Percentiles rank a stretch among this genome's conserved stretches.
Conservation (phyloP, 495 filamentous ascomycete species). For the Sabuloglossum arenarium region DNA sequence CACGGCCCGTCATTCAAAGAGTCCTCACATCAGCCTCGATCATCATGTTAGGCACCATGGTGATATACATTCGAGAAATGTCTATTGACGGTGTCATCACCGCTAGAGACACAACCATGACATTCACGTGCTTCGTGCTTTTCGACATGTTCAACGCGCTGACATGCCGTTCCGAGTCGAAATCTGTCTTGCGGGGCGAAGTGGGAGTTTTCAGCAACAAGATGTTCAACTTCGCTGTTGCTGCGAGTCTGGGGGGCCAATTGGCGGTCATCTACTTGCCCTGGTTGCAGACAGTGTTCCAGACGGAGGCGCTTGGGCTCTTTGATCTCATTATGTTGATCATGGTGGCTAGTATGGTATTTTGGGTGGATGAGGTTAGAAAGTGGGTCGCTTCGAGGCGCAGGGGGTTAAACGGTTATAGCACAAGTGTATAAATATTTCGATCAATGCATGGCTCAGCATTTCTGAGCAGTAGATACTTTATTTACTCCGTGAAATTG, state of each 20-base stretch:
- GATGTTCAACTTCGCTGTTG: conserved; percentile 91
- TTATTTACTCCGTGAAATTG: background rate
- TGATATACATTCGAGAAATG: conserved; percentile 85
- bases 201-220: conserved; percentile 62
- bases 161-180: conserved; percentile 77
- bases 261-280: conserved; percentile 83
- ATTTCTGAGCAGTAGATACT: background rate
- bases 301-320: conserved; percentile 67
- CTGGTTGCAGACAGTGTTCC: conserved; percentile 79
- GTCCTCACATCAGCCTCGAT: conserved; percentile 74
- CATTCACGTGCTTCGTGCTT: conserved; percentile 93
- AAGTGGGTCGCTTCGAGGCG: conserved; percentile 36
- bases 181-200: conserved; percentile 73
- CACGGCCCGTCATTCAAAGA: conserved; percentile 53
- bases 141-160: conserved; percentile 99
- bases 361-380: conserved; percentile 82
- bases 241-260: conserved; percentile 65
- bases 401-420: conserved; percentile 18
- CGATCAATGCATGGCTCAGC: background rate
- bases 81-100: conserved; percentile 55
- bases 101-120: conserved; percentile 95
- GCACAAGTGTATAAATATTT: conserved; percentile 18
- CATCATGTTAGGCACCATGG: conserved; percentile 81
- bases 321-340: conserved; percentile 52
- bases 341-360: conserved; percentile 62